phyloP scores from a whole-genome alignment of 176 grass and related monocot genomes.

The Zizania latifolia region DNA sequence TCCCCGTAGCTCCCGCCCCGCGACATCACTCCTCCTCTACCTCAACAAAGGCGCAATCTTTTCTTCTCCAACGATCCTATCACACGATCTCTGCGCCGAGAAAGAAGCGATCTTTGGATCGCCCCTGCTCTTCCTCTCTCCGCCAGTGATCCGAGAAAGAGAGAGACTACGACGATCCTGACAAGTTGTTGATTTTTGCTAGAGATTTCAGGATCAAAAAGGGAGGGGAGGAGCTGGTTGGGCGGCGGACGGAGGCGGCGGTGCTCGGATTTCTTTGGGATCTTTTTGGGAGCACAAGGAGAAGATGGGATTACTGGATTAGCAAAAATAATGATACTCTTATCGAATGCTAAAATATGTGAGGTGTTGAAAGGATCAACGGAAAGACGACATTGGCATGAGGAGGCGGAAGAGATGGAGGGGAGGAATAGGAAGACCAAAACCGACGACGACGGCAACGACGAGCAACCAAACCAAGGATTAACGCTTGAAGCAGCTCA shows the following conservation, averaged over 20 bases:
- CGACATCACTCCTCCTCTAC: slow-evolving; percentile 17
- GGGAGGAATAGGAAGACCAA: background rate
- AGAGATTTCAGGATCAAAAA: background rate
- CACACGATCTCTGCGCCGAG: background rate
- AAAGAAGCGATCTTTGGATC: background rate
- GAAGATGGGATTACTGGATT: background rate
- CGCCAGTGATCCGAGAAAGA: background rate
- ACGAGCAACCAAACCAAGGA: background rate
- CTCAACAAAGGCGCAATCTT: background rate
- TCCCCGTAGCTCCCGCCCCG: slow-evolving; percentile 33
- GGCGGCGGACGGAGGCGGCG: background rate
- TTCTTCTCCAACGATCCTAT: background rate
- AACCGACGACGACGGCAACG: background rate
- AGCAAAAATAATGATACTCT: background rate
- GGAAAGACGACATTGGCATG: background rate
- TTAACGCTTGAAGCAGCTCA: too few species aligned
- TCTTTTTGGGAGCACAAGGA: background rate
- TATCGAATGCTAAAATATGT: background rate
- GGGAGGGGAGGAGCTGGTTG: background rate
- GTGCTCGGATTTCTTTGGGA: background rate
- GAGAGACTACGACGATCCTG: too few species aligned
- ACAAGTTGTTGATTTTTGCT: background rate
- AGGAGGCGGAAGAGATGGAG: background rate
- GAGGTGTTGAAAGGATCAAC: slow-evolving; percentile 32
- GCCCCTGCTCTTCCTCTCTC: background rate